phyloP scores from a whole-genome alignment of 2,329 filamentous ascomycete genomes.

The Aplosporella prunicola region DNA sequence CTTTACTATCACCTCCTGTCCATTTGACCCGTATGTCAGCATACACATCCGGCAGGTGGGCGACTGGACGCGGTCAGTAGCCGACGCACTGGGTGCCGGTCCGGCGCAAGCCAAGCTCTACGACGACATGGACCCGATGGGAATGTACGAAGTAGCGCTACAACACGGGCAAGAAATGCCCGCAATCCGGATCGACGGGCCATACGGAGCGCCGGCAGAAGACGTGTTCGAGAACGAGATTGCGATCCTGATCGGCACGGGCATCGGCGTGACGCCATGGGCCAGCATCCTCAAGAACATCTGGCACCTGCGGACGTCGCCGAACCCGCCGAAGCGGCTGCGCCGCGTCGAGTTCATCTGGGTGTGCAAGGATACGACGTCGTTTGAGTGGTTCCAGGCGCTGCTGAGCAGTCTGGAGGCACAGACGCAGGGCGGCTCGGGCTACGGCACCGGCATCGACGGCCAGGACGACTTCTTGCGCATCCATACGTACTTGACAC shows the following conservation, averaged over 20 bases:
- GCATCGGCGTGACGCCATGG: conserved; percentile 83
- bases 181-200: conserved; percentile 78
- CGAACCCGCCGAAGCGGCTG: conserved; percentile 80
- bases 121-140: conserved; percentile 80
- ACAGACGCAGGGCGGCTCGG: conserved; percentile 59
- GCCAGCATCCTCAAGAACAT: conserved; percentile 90
- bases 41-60: conserved; percentile 94
- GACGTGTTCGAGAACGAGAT: conserved; percentile 95
- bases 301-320: conserved; percentile 85
- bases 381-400: conserved; percentile 98
- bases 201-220: conserved; percentile 92
- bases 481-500: conserved; percentile 96
- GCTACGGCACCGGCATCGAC: conserved; percentile 50
- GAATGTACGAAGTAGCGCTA: conserved; percentile 96
- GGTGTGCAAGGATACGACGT: conserved; percentile 91
- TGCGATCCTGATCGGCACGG: conserved; percentile 74
- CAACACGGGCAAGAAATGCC: conserved; percentile 93
- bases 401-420: conserved; percentile 82
- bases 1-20: conserved; percentile 97
- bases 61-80: conserved; percentile 90
- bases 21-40: conserved; percentile 88
- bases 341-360: conserved; percentile 97
- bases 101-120: conserved; percentile 80
- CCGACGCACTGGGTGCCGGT: conserved; percentile 88
- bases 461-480: conserved; percentile 66